These are phyloP conservation scores for Plantago rigida DNA, from an alignment of 305 asterid genomes.

Conservation along the genomic window DNA sequence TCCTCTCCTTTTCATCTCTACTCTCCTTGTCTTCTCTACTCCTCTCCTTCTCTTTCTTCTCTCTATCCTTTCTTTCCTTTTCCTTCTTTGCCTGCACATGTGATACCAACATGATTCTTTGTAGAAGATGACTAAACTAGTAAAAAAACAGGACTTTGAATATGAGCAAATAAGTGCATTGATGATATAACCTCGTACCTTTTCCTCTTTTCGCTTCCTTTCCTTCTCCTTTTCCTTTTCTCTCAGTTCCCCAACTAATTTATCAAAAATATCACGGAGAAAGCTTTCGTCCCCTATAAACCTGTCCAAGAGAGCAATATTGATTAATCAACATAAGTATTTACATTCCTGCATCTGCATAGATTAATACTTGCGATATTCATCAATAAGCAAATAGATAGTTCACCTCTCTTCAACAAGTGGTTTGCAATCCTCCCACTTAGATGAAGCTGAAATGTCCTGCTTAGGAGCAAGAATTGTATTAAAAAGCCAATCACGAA, in stretches of 20 bases:
- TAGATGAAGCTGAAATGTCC: conserved; percentile 66
- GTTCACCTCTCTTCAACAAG: conserved; percentile 65
- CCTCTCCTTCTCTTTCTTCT: conserved; percentile 32
- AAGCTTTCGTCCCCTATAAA: conserved; percentile 59
- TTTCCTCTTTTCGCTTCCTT: conserved; percentile 68
- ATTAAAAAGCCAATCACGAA: conserved; percentile 13
- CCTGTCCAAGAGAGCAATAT: conserved; percentile 43
- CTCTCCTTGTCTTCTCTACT: conserved; percentile 33
- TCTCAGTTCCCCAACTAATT: conserved; percentile 48
- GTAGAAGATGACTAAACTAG: too few relatives aligned
- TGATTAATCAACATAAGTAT: not conserved
- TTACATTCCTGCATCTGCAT: not conserved
- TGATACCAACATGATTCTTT: not conserved
- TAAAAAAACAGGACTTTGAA: not conserved
- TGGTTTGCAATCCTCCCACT: conserved; percentile 73
- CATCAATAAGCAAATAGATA: conserved; percentile 18
- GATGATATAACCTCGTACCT: conserved; percentile 33
- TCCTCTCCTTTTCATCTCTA: conserved; percentile 38
- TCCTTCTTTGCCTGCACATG: conserved; percentile 60
- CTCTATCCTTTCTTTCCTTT: conserved; percentile 54
- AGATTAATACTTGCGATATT: conserved; percentile 8
- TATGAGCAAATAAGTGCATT: not conserved
- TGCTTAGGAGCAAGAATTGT: conserved; percentile 26
- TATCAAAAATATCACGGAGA: conserved; percentile 53
- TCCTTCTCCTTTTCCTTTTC: conserved; percentile 78